A percentile compares a stretch with the other conserved stretches of the same genome.
phyloP scores from a whole-genome alignment of 176 grass and related monocot genomes.

The Zoysia pacifica region DNA sequence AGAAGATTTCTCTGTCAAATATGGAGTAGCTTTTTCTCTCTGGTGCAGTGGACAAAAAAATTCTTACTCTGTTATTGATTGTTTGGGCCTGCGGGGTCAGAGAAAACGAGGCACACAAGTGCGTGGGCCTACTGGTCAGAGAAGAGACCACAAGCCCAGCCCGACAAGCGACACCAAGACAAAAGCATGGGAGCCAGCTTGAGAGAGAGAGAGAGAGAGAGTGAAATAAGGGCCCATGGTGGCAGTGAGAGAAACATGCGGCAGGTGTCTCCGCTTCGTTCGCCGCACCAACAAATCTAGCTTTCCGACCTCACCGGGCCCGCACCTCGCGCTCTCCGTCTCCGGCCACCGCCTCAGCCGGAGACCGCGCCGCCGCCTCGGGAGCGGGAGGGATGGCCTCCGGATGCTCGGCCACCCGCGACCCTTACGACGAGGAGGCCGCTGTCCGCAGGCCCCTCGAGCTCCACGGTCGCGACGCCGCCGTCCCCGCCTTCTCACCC shows the following conservation, averaged over 20 bases:
- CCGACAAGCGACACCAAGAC: neutral
- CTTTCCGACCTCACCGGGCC: slow-evolving; percentile 30
- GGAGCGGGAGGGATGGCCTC: slow-evolving; percentile 29
- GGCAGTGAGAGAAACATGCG: neutral
- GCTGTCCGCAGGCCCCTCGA: slow-evolving; percentile 51
- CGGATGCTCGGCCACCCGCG: slow-evolving; percentile 29
- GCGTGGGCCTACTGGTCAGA: neutral
- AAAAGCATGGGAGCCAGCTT: neutral
- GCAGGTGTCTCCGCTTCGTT: slow-evolving; percentile 10
- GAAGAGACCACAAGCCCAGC: neutral
- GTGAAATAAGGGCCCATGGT: neutral
- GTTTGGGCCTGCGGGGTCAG: neutral
- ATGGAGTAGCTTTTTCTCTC: neutral
- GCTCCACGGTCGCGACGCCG: slow-evolving; percentile 44
- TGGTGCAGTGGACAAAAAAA: neutral
- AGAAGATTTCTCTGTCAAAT: slow-evolving; percentile 32
- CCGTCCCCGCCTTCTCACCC: slow-evolving; percentile 29
- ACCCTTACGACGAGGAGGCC: slow-evolving; percentile 75
- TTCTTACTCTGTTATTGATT: neutral
- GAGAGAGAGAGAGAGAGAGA: neutral
- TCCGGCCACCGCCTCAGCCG: slow-evolving; percentile 10
- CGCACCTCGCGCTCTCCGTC: slow-evolving; percentile 18
- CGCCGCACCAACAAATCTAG: slow-evolving; percentile 15
- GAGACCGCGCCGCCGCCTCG: slow-evolving; percentile 28
- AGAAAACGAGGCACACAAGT: too few relatives aligned